Base-by-base conservation (phyloP, 345 rosid genomes). In the Salix suchowensis region DNA sequence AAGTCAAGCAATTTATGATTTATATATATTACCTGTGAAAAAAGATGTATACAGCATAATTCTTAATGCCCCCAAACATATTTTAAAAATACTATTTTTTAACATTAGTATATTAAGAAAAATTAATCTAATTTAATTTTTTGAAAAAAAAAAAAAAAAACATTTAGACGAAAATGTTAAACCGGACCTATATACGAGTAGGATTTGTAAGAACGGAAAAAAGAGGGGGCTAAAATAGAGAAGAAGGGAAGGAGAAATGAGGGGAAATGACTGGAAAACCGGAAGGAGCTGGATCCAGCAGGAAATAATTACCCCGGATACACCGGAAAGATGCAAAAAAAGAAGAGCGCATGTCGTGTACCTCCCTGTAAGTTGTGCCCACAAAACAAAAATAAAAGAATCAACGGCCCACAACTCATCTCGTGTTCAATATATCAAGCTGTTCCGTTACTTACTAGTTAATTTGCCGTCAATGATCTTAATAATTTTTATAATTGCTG, bases 361-460 rank as follows among this genome's bases (percentile, higher is more conserved):
- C 81, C 39, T 58, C 67, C 26, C 71, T 46, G 73, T 19, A 73
- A 72, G 58, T 14, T 55, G 71, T 44, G n/a, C 81, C 73, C 81
- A 66, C 73, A 67, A 62, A 70, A 19, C 26, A 9, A 26, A 28
- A 18, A 44, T 10, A 37, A 55, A 37, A 40, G 1, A 62, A 82
- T 80, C 81, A 76, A 74, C 82, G 81, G 87, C 68, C 34, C 65
- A 77, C 30, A 60, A 68, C 26, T 2, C 74, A 58, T 78, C 72
- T 46, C 52, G 11, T 19, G 1, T 36, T 68, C 76, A 44, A 60
- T 75, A 78, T 70, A 73, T 48, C 40, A 18, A 44, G n/a, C 36
- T 21, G 36, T 34, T 34, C 36, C 36, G 5, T 34, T 34, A 34
- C 36, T 34, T 34, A 0, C 36, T 4, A 34, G 36, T 4, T 4